Evolutionary conservation across 768 basidiomycete genomes (phyloP).

Genomic region (Imleria badia): DNA sequence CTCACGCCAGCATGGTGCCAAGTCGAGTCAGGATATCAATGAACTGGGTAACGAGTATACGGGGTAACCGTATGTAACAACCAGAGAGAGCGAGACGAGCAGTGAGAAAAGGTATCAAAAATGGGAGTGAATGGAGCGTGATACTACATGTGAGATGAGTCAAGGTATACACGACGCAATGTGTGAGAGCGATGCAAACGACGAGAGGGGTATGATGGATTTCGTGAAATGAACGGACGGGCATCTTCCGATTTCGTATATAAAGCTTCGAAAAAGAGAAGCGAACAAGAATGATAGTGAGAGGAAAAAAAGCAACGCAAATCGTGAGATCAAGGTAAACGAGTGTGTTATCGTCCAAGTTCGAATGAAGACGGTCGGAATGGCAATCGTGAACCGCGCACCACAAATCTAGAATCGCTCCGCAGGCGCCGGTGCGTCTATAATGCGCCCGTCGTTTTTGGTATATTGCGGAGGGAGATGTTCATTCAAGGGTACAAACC

Average conservation of each 20-base stretch:
- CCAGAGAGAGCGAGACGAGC: conserved; percentile 18
- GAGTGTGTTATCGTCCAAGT: conserved; percentile 32
- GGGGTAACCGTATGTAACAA: conserved; percentile 39
- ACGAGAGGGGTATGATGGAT: conserved; percentile 33
- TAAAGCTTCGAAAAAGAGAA: conserved; percentile 28
- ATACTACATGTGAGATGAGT: conserved; percentile 38
- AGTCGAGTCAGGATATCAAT: conserved; percentile 33
- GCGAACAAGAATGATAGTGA: conserved; percentile 27
- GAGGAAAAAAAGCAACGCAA: conserved; percentile 31
- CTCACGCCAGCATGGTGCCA: conserved; percentile 12
- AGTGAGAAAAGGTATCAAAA: conserved; percentile 35
- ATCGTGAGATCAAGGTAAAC: conserved; percentile 33
- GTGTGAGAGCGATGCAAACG: conserved; percentile 38
- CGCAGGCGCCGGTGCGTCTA: conserved; percentile 31
- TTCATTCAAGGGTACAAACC: conserved; percentile 80
- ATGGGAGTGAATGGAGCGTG: conserved; percentile 32
- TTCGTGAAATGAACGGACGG: conserved; percentile 36
- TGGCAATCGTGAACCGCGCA: conserved; percentile 27
- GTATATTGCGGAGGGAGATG: conserved; percentile 65
- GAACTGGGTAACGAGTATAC: conserved; percentile 36
- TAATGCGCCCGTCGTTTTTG: conserved; percentile 53
- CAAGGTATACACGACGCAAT: conserved; percentile 39
- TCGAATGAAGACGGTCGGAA: conserved; percentile 33
- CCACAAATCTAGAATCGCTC: conserved; percentile 32
- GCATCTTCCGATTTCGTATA: conserved; percentile 37